Evolutionary conservation across 192 early-diverging fungal species (phyloP).

Genomic region (Coemansia biformis): DNA sequence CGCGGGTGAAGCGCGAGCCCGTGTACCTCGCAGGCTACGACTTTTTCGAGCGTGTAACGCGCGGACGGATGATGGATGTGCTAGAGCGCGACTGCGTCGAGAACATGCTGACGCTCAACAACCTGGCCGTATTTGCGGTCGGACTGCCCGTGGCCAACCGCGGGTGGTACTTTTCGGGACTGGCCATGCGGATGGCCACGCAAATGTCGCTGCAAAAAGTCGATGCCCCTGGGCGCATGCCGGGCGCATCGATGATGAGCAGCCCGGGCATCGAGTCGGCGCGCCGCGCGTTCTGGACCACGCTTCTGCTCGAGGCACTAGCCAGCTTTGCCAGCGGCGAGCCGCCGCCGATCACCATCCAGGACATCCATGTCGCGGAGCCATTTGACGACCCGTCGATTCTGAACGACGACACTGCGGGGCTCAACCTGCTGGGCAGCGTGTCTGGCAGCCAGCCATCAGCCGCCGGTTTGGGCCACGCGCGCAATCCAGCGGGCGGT

Average conservation of each 20-base stretch:
- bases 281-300: conserved; percentile 48
- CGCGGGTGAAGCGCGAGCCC: conserved; percentile 39
- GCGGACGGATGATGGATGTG: conserved; percentile 43
- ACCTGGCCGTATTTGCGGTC: conserved; percentile 47
- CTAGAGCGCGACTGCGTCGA: conserved; percentile 46
- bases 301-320: conserved; percentile 42
- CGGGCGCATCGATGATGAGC: conserved; percentile 49
- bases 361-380: conserved; percentile 50
- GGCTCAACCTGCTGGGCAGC: not conserved
- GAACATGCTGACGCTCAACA: conserved; percentile 50
- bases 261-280: conserved; percentile 45
- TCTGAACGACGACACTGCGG: conserved; percentile 10
- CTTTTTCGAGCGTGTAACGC: conserved; percentile 44
- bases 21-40: conserved; percentile 43
- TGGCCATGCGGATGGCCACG: conserved; percentile 51
- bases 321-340: conserved; percentile 52
- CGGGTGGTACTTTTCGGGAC: conserved; percentile 48
- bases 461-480: too few species aligned
- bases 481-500: not conserved
- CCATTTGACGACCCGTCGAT: conserved; percentile 32
- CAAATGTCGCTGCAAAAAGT: conserved; percentile 51
- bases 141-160: conserved; percentile 49
- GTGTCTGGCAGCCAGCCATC: not conserved
- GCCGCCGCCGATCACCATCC: conserved; percentile 45
- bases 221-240: conserved; percentile 46